phyloP scores from a whole-genome alignment of 306 rosid genomes.

The Leucaena leucocephala region DNA sequence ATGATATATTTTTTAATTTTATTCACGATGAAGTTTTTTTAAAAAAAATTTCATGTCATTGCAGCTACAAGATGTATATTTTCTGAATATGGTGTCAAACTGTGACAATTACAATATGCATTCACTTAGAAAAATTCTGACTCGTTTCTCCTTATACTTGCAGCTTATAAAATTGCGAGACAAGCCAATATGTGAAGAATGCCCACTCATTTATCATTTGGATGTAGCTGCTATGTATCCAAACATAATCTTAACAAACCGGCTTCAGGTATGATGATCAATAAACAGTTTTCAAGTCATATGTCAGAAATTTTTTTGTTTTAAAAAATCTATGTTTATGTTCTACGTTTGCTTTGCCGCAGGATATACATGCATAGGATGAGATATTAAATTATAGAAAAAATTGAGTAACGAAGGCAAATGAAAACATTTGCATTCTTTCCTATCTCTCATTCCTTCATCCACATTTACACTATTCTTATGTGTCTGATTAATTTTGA shows the following conservation, averaged over 20 bases:
- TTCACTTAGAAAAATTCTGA: conserved; percentile 29
- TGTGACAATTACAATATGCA: conserved; percentile 24
- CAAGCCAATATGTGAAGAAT: conserved; percentile 77
- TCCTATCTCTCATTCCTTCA: conserved; percentile 1
- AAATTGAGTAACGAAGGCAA: conserved; percentile 12
- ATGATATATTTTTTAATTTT: conserved; percentile 23
- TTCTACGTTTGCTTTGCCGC: conserved; percentile 34
- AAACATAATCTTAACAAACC: conserved; percentile 90
- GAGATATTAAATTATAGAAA: conserved; percentile 21
- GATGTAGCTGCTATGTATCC: conserved; percentile 99
- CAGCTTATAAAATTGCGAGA: conserved; percentile 82
- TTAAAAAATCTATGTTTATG: not conserved
- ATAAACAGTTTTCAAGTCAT: not conserved
- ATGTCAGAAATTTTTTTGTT: not conserved
- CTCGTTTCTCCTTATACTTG: conserved; percentile 36
- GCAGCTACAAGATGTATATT: conserved; percentile 7
- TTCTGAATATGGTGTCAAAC: conserved; percentile 20
- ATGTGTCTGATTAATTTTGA: conserved; percentile 17
- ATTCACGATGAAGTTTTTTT: not conserved
- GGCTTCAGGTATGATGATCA: conserved; percentile 83
- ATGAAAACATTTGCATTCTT: conserved; percentile 12
- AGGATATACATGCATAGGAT: conserved; percentile 23
- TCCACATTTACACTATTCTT: not conserved
- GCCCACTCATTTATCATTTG: conserved; percentile 95
- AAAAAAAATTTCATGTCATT: not conserved